A percentile compares a stretch with the other conserved stretches of the same genome.
phyloP scores from a whole-genome alignment of 139 green algal genomes.

The Chlorella vulgaris region DNA sequence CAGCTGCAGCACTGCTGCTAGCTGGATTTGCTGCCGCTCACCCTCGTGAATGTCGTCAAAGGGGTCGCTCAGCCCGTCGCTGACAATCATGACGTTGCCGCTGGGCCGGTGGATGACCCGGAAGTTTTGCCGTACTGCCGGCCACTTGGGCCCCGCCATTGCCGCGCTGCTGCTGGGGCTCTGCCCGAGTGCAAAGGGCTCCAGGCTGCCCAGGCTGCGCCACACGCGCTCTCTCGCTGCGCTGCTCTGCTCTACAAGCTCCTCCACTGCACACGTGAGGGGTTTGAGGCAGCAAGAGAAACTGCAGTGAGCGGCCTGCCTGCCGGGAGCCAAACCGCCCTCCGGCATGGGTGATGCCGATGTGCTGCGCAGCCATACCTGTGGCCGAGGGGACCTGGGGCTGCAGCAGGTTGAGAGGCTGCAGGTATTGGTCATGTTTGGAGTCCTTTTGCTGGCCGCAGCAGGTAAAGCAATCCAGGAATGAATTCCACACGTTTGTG shows the following conservation, averaged over 20 bases:
- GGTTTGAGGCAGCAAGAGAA: no score
- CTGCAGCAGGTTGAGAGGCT: slow-evolving; percentile 61
- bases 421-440: slow-evolving; percentile 46
- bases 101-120: slow-evolving; percentile 51
- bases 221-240: slow-evolving; percentile 45
- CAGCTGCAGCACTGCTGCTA: no score
- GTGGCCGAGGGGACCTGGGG: neutral
- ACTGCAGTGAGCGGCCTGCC: no score
- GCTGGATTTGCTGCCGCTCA: no score
- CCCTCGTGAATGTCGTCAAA: slow-evolving; percentile 62
- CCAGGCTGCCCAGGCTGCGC: slow-evolving; percentile 49
- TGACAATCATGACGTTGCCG: slow-evolving; percentile 56
- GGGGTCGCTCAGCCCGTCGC: slow-evolving; percentile 61
- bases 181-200: slow-evolving; percentile 54
- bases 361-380: neutral
- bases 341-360: neutral
- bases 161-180: slow-evolving; percentile 14
- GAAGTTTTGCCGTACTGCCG: slow-evolving; percentile 52
- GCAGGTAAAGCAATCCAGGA: slow-evolving; percentile 42
- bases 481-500: neutral
- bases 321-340: neutral
- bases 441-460: slow-evolving; percentile 11
- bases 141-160: slow-evolving; percentile 52
- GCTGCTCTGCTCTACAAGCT: slow-evolving; percentile 51
- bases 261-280: slow-evolving; percentile 52